Percentiles rank a stretch among this genome's conserved stretches.
Conservation (phyloP, 177 flowering plant species). For the Telopea speciosissima region DNA sequence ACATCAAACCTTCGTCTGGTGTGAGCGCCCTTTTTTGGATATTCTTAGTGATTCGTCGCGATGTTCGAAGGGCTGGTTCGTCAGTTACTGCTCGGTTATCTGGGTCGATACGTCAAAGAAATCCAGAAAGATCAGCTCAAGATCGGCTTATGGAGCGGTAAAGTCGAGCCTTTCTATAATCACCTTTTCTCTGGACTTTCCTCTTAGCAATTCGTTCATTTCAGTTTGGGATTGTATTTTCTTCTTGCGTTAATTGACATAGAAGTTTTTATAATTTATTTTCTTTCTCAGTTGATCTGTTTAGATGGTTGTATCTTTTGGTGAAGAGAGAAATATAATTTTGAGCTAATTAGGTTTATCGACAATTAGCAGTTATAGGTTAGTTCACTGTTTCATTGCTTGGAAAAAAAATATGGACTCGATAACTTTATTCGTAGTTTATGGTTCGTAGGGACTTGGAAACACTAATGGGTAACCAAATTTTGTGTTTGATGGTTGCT, state of each 20-base stretch:
- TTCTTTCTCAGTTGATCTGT: too few species aligned
- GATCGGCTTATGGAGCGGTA: constrained; percentile 79
- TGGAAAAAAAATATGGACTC: background rate
- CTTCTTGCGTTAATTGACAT: background rate
- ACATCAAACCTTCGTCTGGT: background rate
- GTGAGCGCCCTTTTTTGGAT: background rate
- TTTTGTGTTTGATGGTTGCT: background rate
- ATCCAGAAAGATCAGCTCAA: constrained; percentile 79
- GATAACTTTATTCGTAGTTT: background rate
- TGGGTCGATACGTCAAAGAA: constrained; percentile 73
- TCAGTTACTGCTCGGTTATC: constrained; percentile 59
- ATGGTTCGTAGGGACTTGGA: background rate
- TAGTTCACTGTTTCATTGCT: background rate
- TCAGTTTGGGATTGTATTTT: background rate
- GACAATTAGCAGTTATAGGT: too few species aligned
- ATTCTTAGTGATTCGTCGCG: background rate
- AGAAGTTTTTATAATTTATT: background rate
- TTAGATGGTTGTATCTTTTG: background rate
- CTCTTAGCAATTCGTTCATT: background rate
- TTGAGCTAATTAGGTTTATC: background rate
- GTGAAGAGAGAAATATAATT: background rate
- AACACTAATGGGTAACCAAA: background rate
- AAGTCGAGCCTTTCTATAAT: background rate
- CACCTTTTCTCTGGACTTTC: background rate
- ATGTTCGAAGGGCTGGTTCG: constrained; percentile 80